Evolutionary conservation across 2,329 filamentous ascomycete genomes (phyloP).

Genomic region (Hypoxylon sp.): DNA sequence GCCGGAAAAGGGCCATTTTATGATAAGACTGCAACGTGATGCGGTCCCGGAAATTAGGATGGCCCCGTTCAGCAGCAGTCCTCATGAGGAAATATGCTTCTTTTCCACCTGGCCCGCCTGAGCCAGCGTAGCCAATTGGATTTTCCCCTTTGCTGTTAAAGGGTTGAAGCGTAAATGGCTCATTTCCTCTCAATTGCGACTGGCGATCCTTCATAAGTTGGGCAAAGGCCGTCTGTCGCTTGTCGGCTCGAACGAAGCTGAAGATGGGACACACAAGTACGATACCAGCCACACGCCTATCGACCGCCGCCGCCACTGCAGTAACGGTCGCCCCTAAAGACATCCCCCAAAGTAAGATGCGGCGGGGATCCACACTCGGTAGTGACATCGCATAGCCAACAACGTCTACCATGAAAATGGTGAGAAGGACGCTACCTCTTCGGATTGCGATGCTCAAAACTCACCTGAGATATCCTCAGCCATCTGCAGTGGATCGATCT

Average conservation of each 20-base stretch:
- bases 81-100: conserved; percentile 46
- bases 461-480: conserved; percentile 41
- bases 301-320: conserved; percentile 38
- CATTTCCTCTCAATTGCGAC: conserved; percentile 8
- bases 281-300: conserved; percentile 36
- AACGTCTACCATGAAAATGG: conserved; percentile 28
- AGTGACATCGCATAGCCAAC: conserved; percentile 30
- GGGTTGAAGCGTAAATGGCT: conserved; percentile 6
- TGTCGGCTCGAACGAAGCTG: conserved; percentile 36
- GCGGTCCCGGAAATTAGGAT: conserved; percentile 45
- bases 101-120: conserved; percentile 33
- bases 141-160: conserved; percentile 16
- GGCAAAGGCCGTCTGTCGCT: conserved; percentile 25
- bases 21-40: conserved; percentile 50
- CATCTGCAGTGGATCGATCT: conserved; percentile 40
- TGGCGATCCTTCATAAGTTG: conserved; percentile 40
- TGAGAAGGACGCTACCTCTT: background rate
- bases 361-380: conserved; percentile 36
- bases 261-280: conserved; percentile 45
- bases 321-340: conserved; percentile 43
- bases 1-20: conserved; percentile 45
- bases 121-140: conserved; percentile 23
- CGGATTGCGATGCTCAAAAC: background rate
- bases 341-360: conserved; percentile 46
- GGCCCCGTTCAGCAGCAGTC: conserved; percentile 26